Evolutionary conservation across 176 grass and related monocot genomes (phyloP).

Genomic region (Saccharum spontaneum): DNA sequence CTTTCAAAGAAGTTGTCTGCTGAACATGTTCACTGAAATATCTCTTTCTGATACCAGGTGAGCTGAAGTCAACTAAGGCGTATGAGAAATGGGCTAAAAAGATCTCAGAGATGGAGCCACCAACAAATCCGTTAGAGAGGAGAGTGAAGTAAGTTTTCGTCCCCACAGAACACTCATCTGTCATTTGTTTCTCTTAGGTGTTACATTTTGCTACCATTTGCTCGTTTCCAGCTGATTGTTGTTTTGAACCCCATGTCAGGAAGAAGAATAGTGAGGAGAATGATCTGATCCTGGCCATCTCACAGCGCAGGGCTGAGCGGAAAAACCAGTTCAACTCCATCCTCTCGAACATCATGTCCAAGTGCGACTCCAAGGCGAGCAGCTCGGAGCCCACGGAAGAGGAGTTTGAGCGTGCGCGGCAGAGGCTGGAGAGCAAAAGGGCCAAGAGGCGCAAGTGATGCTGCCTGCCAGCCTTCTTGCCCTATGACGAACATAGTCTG

Average conservation of each 20-base stretch:
- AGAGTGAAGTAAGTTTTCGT: conserved; percentile 63
- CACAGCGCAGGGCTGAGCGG: conserved; percentile 59
- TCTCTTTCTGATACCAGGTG: conserved; percentile 43
- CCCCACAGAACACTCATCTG: no score
- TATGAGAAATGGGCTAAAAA: conserved; percentile 89
- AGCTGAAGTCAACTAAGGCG: conserved; percentile 68
- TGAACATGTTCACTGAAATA: conserved; percentile 14
- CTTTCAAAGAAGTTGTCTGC: not conserved
- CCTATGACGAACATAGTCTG: not conserved
- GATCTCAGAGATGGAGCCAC: conserved; percentile 77
- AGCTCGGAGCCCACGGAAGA: conserved; percentile 74
- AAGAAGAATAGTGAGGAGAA: conserved; percentile 59
- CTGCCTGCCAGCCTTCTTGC: not conserved
- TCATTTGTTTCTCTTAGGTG: not conserved
- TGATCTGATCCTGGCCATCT: conserved; percentile 62
- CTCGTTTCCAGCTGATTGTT: not conserved
- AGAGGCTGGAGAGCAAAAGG: conserved; percentile 66
- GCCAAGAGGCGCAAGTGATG: conserved; percentile 44
- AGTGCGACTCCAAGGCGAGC: conserved; percentile 49
- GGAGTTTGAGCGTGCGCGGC: conserved; percentile 68
- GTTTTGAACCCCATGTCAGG: conserved; percentile 18
- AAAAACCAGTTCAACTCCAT: conserved; percentile 72
- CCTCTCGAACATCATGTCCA: conserved; percentile 81
- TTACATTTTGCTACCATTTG: no score
- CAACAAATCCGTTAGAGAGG: conserved; percentile 78